Conservation (phyloP, 192 early-diverging fungal species). For the Podila horticola region DNA sequence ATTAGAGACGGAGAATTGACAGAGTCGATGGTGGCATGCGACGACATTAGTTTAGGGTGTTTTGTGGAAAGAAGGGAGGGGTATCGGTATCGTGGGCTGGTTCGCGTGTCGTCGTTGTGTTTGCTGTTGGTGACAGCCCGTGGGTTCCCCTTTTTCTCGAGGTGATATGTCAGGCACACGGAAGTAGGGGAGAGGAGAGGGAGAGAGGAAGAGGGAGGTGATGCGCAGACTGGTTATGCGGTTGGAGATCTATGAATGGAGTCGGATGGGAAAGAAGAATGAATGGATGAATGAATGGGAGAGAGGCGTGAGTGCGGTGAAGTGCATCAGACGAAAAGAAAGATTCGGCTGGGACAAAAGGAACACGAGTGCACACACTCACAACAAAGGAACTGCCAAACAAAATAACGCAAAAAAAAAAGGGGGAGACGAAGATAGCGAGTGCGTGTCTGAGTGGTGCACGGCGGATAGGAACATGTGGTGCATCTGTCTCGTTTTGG, state of each 20-base stretch:
- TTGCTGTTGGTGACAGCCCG: no score
- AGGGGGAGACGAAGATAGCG: background rate
- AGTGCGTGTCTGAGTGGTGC: background rate
- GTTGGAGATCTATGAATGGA: no score
- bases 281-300: background rate
- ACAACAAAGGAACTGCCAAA: background rate
- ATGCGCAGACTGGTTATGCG: background rate
- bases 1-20: slow-evolving; percentile 13
- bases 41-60: slow-evolving; percentile 4
- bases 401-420: slow-evolving; percentile 1
- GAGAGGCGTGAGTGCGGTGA: background rate
- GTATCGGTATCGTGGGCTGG: background rate
- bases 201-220: background rate
- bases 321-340: background rate
- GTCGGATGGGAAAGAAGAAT: no score
- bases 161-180: no score
- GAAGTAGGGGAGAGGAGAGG: background rate
- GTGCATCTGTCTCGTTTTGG: no score
- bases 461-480: background rate
- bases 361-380: background rate
- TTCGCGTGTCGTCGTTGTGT: no score
- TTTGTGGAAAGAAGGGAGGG: background rate
- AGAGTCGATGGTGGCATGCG: slow-evolving; percentile 17
- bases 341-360: no score
- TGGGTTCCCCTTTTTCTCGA: no score